Conservation (phyloP, 163 green algal species). For the Scenedesmus sp. region DNA sequence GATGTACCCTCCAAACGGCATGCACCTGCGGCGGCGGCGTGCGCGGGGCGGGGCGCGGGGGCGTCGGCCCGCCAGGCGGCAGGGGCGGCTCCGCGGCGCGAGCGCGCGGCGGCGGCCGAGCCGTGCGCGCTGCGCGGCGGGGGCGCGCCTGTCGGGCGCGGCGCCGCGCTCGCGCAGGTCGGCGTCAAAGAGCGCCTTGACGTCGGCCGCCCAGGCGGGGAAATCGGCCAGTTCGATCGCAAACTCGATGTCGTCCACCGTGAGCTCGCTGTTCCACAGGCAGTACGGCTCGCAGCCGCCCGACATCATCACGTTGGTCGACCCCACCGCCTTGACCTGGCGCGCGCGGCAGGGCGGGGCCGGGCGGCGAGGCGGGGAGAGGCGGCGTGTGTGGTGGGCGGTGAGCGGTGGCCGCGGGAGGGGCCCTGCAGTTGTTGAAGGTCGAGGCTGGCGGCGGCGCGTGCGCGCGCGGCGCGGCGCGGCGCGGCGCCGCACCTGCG, state of each 20-base stretch:
- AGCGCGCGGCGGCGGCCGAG: too few relatives aligned
- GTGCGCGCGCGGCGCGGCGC: too few relatives aligned
- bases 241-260: conserved; percentile 40
- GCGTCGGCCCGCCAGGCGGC: too few relatives aligned
- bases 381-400: too few relatives aligned
- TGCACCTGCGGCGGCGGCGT: conserved; percentile 21
- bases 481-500: background rate
- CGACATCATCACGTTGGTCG: conserved; percentile 41
- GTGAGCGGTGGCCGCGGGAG: too few relatives aligned
- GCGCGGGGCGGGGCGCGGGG: background rate
- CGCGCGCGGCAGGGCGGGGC: background rate
- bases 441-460: too few relatives aligned
- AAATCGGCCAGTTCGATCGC: conserved; percentile 35
- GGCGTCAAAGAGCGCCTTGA: conserved; percentile 32
- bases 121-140: too few relatives aligned
- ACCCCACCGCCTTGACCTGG: conserved; percentile 13
- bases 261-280: conserved; percentile 23
- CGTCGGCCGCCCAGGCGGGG: conserved; percentile 35
- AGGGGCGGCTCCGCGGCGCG: too few relatives aligned
- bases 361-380: background rate
- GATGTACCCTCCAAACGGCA: conserved; percentile 37
- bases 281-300: conserved; percentile 40
- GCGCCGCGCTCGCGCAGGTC: conserved; percentile 23
- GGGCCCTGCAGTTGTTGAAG: background rate
- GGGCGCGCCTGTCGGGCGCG: conserved; percentile 12